Evolutionary conservation across 495 filamentous ascomycete species (phyloP).

Genomic region (Penicillium verhagenii): DNA sequence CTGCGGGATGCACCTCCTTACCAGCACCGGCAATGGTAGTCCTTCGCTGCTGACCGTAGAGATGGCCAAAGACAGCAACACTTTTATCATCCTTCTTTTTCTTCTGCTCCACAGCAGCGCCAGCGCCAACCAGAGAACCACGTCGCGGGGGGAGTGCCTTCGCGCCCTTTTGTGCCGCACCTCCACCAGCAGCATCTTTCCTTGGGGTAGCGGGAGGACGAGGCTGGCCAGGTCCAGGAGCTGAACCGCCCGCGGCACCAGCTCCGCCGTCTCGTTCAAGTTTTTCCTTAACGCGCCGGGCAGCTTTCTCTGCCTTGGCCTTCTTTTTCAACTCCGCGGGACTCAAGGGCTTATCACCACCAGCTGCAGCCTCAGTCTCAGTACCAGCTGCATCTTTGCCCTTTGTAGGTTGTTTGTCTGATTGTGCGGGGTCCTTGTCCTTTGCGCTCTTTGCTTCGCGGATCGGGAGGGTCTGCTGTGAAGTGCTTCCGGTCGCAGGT

Average conservation of each 20-base stretch:
- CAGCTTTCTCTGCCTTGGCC: conserved; percentile 76
- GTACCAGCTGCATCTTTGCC: conserved; percentile 21
- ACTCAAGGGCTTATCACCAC: conserved; percentile 51
- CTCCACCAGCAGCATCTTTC: conserved; percentile 38
- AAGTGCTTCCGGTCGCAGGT: conserved; percentile 19
- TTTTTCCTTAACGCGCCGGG: conserved; percentile 65
- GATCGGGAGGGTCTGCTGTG: conserved; percentile 25
- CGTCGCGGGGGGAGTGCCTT: conserved; percentile 34
- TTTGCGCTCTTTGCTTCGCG: conserved; percentile 30
- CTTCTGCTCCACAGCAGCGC: conserved; percentile 36
- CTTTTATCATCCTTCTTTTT: conserved; percentile 66
- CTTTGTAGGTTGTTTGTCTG: conserved; percentile 31
- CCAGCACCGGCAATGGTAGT: conserved; percentile 71
- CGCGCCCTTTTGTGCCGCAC: conserved; percentile 36
- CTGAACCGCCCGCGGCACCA: conserved; percentile 23
- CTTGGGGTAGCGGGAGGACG: conserved; percentile 40
- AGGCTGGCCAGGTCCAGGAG: conserved; percentile 21
- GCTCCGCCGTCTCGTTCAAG: conserved; percentile 38
- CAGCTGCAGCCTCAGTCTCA: conserved; percentile 11
- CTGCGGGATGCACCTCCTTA: conserved; percentile 88
- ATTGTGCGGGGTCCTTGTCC: conserved; percentile 24
- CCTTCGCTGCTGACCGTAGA: conserved; percentile 71
- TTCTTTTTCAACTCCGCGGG: conserved; percentile 72
- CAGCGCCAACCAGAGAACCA: conserved; percentile 29
- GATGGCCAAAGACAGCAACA: conserved; percentile 77